Evolutionary conservation across 176 grass and related monocot genomes (phyloP), one percentile per base, ranked within the genome.

Genomic region (Pontederia paniculata): DNA sequence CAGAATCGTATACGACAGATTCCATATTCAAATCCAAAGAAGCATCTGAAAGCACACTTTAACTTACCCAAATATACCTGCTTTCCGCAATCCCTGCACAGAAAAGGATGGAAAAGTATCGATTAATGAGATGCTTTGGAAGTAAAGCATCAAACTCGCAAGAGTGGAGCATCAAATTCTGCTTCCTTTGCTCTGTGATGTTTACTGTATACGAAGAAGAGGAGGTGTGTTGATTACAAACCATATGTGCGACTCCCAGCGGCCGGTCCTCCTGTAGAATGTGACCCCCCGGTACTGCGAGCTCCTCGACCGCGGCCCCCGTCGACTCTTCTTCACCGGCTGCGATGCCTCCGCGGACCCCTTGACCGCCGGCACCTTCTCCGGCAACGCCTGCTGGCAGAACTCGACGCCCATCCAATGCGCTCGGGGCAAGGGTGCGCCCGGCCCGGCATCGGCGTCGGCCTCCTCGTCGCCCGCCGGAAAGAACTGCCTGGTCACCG

Each of bases 231-330:
- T 13, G 49, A 13, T 37, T 37, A 42, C 61, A n/a, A 73, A 96
- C 91, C 91, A 97, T 74, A 97, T 97, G 75, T 97, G 91, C 63
- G 91, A 97, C 70, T 97, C 91, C 91, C 91, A 97, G 11, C 91
- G 86, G 16, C 91, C 86, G 55, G 91, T 97, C 23, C 91, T 78
- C 47, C 91, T 79, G 71, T 97, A 97, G 85, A 97, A 97, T 65
- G 91, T 97, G 68, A 97, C 91, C 46, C 91, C 91, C 16, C 91
- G 85, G 76, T 97, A 97, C 80, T 97, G 91, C 64, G 91, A 97
- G 85, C 86, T 90, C 68, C 91, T 73, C 4, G 91, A 97, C 63
- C 91, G 55, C 22, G 91, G 91, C 12, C 91, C 91, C n/a, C 91
- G 79, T 65, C 91, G 77, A 72, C 79, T 96, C 79, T 86, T 86